Evolutionary conservation across 1,284 basidiomycete species (phyloP).

Genomic region (Rhodotorula sp.): DNA sequence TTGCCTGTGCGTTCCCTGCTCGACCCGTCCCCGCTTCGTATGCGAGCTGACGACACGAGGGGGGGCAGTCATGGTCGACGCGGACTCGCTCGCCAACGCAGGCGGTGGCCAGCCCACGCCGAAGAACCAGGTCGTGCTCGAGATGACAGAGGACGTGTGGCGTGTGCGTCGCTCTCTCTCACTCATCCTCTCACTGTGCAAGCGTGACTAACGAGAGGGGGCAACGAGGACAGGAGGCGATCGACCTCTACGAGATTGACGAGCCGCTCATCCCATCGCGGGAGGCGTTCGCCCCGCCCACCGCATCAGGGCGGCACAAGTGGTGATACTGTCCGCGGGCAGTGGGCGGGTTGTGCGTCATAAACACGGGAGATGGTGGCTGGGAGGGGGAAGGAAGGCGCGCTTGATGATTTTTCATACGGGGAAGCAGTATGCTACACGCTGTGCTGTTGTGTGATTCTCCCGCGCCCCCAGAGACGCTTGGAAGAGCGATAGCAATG

Average conservation of each 20-base stretch:
- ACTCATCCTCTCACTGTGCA: no score
- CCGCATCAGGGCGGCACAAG: conserved; percentile 14
- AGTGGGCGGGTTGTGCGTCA: not conserved
- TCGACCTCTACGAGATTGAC: conserved; percentile 74
- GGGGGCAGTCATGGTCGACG: conserved; percentile 17
- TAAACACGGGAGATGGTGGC: no score
- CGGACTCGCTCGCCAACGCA: conserved; percentile 58
- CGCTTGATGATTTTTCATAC: not conserved
- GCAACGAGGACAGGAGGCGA: conserved; percentile 63
- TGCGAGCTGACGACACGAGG: not conserved
- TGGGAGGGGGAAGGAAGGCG: not conserved
- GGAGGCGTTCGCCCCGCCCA: conserved; percentile 18
- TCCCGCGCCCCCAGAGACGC: no score
- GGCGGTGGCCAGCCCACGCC: conserved; percentile 60
- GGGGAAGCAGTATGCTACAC: no score
- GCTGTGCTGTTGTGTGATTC: no score
- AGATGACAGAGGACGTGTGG: conserved; percentile 82
- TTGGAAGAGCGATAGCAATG: no score
- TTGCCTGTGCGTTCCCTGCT: conserved; percentile 63
- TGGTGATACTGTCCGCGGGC: conserved; percentile 6
- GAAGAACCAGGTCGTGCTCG: conserved; percentile 79
- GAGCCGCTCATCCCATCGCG: conserved; percentile 55
- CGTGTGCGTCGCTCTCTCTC: conserved; percentile 57
- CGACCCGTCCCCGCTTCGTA: not conserved
- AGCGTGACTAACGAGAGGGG: no score